Base-by-base conservation (phyloP, 495 filamentous ascomycete species). In the Bryoglossum gracile region DNA sequence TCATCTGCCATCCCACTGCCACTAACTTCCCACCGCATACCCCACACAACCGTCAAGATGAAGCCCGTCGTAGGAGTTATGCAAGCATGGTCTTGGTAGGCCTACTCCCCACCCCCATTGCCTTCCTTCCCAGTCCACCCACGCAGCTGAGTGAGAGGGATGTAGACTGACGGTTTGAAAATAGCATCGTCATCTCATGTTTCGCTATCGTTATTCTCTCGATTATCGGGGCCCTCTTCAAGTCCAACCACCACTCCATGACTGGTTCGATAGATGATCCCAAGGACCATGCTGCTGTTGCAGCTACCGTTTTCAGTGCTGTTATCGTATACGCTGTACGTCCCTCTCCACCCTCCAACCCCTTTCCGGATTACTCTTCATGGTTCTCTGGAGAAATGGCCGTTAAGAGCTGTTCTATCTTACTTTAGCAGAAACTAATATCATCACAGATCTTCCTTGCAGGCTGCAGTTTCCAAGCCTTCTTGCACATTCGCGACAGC, bases 31-130 rank as follows among this genome's bases (percentile, higher is more conserved):
- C 25, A 23, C 14, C 38, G 21, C 11, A 11, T 36, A 26, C 39
- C 22, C 42, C 14, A 14, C 38, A 51, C 35, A 48, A 26, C 25
- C 26, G 10, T 34, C 44, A 56, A 38, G 36, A 94, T 94, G 87
- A 94, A 95, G 81, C 89, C 89, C 46, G 70, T 95, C 61, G 85
- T 95, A 40, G 84, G 86, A 55, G 80, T 86, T 48, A 71, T 92
- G 73, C 89, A 94, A 71, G 89, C 89, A 62, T 95, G 89, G 88
- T 87, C 82, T 69, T 94, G 89, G 89, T 94, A 50, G 64, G 43
- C n/a, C n/a, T n/a, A n/a, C 26, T 30, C 26, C 26, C 36, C 39
- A 30, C 32, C 40, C 39, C 22, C 41, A 48, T 24, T 42, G 45
- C 17, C 32, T 42, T 25, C 16, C 10, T 24, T 23, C 30, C 2